phyloP scores from a whole-genome alignment of 2,329 filamentous ascomycete species.

The Thelonectria discophora region DNA sequence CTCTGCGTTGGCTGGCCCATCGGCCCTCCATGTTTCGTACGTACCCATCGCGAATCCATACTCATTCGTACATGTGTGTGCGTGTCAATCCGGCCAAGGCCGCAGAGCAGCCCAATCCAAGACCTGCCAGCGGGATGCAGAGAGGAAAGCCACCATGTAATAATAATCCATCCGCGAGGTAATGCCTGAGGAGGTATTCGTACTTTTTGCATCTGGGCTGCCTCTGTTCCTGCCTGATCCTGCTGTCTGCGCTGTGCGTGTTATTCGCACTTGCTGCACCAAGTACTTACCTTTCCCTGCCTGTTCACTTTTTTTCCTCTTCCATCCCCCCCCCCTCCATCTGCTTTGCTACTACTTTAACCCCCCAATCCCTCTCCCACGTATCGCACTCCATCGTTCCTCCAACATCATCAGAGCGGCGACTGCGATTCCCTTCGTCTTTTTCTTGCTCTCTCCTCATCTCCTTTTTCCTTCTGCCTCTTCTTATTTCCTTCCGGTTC shows the following conservation, averaged over 20 bases:
- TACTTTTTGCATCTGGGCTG: not conserved
- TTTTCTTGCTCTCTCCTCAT: conserved; percentile 34
- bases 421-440: conserved; percentile 35
- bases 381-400: conserved; percentile 24
- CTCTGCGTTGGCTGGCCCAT: conserved; percentile 7
- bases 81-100: conserved; percentile 5
- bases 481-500: conserved; percentile 14
- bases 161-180: not conserved
- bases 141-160: not conserved
- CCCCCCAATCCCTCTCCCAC: conserved; percentile 16
- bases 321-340: not conserved
- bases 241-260: not conserved
- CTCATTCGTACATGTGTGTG: not conserved
- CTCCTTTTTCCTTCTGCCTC: conserved; percentile 31
- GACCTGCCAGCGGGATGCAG: no score
- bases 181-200: no score
- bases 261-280: no score
- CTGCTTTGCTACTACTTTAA: not conserved
- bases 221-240: conserved; percentile 2
- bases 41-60: not conserved
- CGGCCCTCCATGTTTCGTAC: not conserved
- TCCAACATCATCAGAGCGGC: conserved; percentile 32
- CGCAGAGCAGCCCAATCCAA: no score
- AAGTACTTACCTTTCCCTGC: not conserved
- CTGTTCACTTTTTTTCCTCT: not conserved